Base-by-base conservation (phyloP, 352 stramenopile genomes). In the Phytophthora tubulina region DNA sequence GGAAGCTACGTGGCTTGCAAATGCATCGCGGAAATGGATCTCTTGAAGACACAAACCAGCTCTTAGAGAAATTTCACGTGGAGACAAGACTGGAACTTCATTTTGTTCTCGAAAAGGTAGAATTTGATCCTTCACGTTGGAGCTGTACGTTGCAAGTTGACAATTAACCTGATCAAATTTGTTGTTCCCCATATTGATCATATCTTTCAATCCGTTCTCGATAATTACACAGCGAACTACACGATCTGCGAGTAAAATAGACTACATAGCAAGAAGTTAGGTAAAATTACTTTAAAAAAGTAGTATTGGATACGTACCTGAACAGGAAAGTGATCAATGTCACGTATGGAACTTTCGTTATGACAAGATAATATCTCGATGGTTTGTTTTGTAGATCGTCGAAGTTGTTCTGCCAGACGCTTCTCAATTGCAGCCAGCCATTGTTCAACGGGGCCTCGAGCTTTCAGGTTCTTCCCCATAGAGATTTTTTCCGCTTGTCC, bases 391-490 rank as follows among this genome's bases (percentile, higher is more conserved):
- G 84, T 89, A 8, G 53, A 65, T 41, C 87, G 84, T 0, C 84
- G 79, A 7, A 94, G 60, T 60, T 87, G 81, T 51, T 93, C 85
- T 1, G 70, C 63, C 2, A 94, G 68, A 2, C 87, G 76, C 21
- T 84, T 90, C 11, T 94, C 82, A 15, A 93, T 49, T 3, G 83
- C 68, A 36, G 70, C 68, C 1, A 94, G 72, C 87, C 87, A 94
- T 14, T 92, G 81, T 41, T 94, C 87, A 3, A 84, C 75, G 27
- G 85, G 82, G 0, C 87, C 87, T 30, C 87, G 74, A 8, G 85
- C 87, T 63, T 94, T 94, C 2, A 94, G 49, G 45, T 93, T 93
- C 46, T 82, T 93, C 0, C 87, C 87, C 80, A 94, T 89, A 0
- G 61, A 31, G 11, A 94, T 87, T 1, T 70, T 72, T 56, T 94